A percentile compares a stretch with the other conserved stretches of the same genome.
Evolutionary conservation across 2,329 filamentous ascomycete species (phyloP).

Genomic region (Stachybotrys elegans): DNA sequence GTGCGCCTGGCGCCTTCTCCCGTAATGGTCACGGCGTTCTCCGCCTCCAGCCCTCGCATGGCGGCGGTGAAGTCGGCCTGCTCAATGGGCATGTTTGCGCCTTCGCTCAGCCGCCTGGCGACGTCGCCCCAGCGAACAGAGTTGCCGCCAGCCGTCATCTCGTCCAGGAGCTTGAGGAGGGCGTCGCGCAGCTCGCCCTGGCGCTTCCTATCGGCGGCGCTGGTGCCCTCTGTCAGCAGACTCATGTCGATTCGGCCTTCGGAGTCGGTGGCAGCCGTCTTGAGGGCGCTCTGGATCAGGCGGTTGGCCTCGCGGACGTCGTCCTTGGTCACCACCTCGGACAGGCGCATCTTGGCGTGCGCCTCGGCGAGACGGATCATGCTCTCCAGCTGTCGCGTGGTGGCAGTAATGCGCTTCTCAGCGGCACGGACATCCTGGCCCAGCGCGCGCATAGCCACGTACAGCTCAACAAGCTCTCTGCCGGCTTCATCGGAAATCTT

Average conservation of each 20-base stretch:
- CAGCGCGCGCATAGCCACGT: constrained; percentile 91
- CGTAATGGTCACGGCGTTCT: constrained; percentile 72
- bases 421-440: constrained; percentile 81
- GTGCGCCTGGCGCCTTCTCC: constrained; percentile 82
- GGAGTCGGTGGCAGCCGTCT: constrained; percentile 93
- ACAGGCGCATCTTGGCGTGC: constrained; percentile 95
- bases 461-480: constrained; percentile 78
- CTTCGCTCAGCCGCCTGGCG: constrained; percentile 65
- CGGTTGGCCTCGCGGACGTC: constrained; percentile 91
- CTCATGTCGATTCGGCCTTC: constrained; percentile 96
- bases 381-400: constrained; percentile 90
- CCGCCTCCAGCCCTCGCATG: constrained; percentile 73
- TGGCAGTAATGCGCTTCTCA: constrained; percentile 96
- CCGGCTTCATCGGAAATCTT: constrained; percentile 74
- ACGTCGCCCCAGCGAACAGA: constrained; percentile 76
- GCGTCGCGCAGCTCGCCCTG: constrained; percentile 81
- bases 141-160: constrained; percentile 65
- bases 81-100: constrained; percentile 67
- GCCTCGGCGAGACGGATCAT: constrained; percentile 98
- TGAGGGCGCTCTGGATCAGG: constrained; percentile 88
- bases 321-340: constrained; percentile 64
- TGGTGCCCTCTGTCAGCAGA: constrained; percentile 89
- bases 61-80: constrained; percentile 77
- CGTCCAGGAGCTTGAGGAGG: constrained; percentile 70
- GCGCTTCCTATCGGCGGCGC: constrained; percentile 76